Percentiles rank a stretch among this genome's conserved stretches.
phyloP scores from a whole-genome alignment of 2,329 filamentous ascomycete species.

The Orbilia javanica region DNA sequence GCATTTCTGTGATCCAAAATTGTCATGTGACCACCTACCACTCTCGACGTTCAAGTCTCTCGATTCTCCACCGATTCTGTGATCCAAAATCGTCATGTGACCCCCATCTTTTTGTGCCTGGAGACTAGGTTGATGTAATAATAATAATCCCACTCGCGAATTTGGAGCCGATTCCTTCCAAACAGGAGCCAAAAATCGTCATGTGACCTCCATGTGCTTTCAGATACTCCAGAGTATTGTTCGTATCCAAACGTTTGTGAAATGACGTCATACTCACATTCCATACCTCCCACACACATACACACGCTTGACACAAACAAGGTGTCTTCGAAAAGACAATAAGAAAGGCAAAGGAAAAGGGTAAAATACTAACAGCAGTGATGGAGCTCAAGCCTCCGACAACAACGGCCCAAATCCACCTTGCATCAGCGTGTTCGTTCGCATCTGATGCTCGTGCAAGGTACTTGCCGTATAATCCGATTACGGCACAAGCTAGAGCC shows the following conservation, averaged over 20 bases:
- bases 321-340: constrained; percentile 66
- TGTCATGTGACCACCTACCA: not conserved
- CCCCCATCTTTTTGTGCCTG: no score
- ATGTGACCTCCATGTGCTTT: not conserved
- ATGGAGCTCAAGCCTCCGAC: constrained; percentile 75
- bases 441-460: constrained; percentile 71
- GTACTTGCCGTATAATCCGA: constrained; percentile 81
- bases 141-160: no score
- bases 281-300: not conserved
- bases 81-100: not conserved
- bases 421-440: constrained; percentile 71
- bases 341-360: constrained; percentile 71
- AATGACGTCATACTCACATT: not conserved
- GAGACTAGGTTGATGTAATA: no score
- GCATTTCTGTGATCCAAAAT: not conserved
- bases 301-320: not conserved
- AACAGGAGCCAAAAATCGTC: not conserved
- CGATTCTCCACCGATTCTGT: no score
- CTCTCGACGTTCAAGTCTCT: no score
- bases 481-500: constrained; percentile 79
- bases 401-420: constrained; percentile 82
- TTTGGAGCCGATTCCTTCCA: no score
- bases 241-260: no score
- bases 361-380: constrained; percentile 68
- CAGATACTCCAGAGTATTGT: no score